Evolutionary conservation across 257 asterid genomes (phyloP), one percentile per base, ranked within the genome.

Genomic region (Solanum tarapatanum): DNA sequence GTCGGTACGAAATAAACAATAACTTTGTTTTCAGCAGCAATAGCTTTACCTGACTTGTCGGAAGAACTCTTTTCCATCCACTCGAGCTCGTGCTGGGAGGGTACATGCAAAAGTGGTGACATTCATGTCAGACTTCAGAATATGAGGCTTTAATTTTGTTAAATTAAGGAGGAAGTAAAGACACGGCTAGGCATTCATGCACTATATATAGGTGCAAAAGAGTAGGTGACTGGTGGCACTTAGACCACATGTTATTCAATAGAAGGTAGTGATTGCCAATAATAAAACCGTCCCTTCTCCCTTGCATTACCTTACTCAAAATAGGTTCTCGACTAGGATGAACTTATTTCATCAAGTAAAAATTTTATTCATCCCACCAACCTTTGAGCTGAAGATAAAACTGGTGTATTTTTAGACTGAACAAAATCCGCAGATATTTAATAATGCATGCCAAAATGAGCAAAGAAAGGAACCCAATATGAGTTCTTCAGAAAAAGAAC

Each of bases 51-150:
- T 96, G 90, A 95, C 99, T 94, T 91, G 99, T 79, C 99, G 99
- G 90, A 97, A 97, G 94, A 95, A 95, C 89, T 97, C 99, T 89
- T 97, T 97, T 68, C 98, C 98, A 92, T 95, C 98, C 89, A 97
- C 98, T 32, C 99, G 98, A 62, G 98, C 89, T 90, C 93, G 92
- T 36, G 95, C 99, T 97, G 91, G 33, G 26, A 74, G 39, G 68
- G 24, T 58, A 66, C 48, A 85, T 66, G 76, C 32, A 24, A 83
- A 83, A 86, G 68, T 77, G 51, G 41, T 9, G 11, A 48, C 16
- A 80, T 37, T 80, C 85, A 80, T 48, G 69, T 80, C 69, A 80
- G 69, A 80, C 69, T 10, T 80, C 41, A 28, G 55, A 80, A 28
- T 35, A 80, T 45, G 62, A 45, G 68, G 68, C 3, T 48, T 45